Conservation (phyloP, 768 basidiomycete species). For the Phylloporus sp. region DNA sequence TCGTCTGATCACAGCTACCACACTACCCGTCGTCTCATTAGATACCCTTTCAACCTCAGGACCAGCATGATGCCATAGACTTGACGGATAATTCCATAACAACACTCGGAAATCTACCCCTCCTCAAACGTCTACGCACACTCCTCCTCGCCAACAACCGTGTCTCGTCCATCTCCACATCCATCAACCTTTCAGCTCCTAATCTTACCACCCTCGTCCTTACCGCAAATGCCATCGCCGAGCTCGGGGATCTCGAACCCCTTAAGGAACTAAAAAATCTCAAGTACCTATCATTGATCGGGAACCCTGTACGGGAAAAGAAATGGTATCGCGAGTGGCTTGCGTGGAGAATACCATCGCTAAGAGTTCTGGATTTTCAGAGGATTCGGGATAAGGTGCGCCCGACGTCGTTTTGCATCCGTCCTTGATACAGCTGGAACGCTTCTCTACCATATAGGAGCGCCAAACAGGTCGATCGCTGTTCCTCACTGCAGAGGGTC, state of each 20-base stretch:
- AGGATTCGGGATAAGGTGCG: slow-evolving; percentile 92
- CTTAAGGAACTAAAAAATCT: slow-evolving; percentile 72
- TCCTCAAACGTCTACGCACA: slow-evolving; percentile 79
- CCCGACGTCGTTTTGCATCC: slow-evolving; percentile 31
- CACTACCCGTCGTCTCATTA: slow-evolving; percentile 10
- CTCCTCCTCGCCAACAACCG: slow-evolving; percentile 90
- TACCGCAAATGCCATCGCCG: slow-evolving; percentile 75
- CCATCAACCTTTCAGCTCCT: slow-evolving; percentile 78
- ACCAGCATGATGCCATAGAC: slow-evolving; percentile 93
- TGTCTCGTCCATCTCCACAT: slow-evolving; percentile 76
- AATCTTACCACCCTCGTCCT: slow-evolving; percentile 82
- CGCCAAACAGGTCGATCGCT: slow-evolving; percentile 67
- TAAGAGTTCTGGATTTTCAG: slow-evolving; percentile 94
- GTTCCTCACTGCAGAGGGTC: slow-evolving; percentile 77
- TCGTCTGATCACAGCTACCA: slow-evolving; percentile 17
- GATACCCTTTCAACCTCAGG: slow-evolving; percentile 47
- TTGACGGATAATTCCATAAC: slow-evolving; percentile 88
- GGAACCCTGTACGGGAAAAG: slow-evolving; percentile 84
- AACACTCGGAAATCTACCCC: slow-evolving; percentile 78
- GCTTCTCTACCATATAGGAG: slow-evolving; percentile 52
- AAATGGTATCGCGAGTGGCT: slow-evolving; percentile 98
- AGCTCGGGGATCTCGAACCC: slow-evolving; percentile 83
- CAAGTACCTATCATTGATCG: slow-evolving; percentile 71
- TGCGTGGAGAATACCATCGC: slow-evolving; percentile 78
- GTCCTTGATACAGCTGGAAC: slow-evolving; percentile 25